A percentile compares a stretch with the other conserved stretches of the same genome.
Conservation (phyloP, 1,284 basidiomycete species). For the Ceratobasidium sp. region DNA sequence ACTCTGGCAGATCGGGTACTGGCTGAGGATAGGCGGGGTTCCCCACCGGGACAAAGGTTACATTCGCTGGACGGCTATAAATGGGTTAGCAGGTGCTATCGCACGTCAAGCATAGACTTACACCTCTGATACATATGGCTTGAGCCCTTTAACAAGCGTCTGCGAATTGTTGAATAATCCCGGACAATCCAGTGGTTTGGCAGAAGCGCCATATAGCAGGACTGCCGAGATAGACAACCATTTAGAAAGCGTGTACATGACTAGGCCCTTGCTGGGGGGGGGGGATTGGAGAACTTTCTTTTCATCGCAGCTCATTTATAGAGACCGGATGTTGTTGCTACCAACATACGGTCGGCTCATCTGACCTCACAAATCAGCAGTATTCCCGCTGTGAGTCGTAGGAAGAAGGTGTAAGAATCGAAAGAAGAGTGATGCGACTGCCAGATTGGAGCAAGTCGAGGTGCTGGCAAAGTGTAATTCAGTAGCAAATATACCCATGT, state of each 20-base stretch:
- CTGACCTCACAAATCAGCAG: not conserved
- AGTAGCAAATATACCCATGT: not conserved
- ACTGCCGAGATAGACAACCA: constrained; percentile 2
- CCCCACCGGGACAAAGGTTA: constrained; percentile 25
- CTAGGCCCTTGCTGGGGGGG: not conserved
- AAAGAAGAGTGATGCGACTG: not conserved
- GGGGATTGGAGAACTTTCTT: not conserved
- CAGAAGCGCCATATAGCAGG: constrained; percentile 1
- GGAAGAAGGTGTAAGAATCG: not conserved
- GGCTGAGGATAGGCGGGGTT: constrained; percentile 19
- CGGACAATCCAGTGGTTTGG: constrained; percentile 17
- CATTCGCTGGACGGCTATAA: constrained; percentile 25
- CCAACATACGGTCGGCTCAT: not conserved
- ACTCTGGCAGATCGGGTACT: constrained; percentile 30
- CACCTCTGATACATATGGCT: constrained; percentile 25
- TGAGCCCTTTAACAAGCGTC: constrained; percentile 6
- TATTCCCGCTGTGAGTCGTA: not conserved
- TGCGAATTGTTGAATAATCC: constrained; percentile 19
- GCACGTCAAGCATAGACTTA: not conserved
- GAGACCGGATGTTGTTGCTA: not conserved
- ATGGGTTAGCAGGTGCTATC: not conserved
- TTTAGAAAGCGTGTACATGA: not conserved
- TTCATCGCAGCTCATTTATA: not conserved
- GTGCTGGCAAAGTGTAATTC: not conserved
- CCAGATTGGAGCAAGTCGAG: not conserved